phyloP scores from a whole-genome alignment of 202 grass and related monocot genomes.

The Zizania palustris region DNA sequence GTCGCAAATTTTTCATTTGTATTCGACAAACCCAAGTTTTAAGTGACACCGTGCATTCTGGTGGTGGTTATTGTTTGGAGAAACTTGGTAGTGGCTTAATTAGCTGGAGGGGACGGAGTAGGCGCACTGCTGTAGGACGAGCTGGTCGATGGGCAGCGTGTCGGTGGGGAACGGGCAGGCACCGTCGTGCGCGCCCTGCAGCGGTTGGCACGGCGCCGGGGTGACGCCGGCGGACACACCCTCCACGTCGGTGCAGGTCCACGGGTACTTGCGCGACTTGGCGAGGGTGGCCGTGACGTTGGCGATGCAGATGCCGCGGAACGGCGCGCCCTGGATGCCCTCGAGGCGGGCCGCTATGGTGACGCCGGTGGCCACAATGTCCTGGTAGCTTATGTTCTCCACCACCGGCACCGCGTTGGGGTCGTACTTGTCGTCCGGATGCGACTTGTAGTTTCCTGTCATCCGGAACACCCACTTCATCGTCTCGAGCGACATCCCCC shows the following conservation, averaged over 20 bases:
- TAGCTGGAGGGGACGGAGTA: constrained; percentile 38
- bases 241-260: too few species aligned
- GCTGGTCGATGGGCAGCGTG: constrained; percentile 51
- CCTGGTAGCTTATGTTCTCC: constrained; percentile 69
- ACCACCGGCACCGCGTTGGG: constrained; percentile 63
- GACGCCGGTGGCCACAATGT: constrained; percentile 68
- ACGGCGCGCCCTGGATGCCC: constrained; percentile 67
- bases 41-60: too few species aligned
- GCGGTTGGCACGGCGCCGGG: too few species aligned
- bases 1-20: too few species aligned
- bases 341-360: constrained; percentile 59
- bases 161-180: constrained; percentile 67
- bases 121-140: constrained; percentile 57
- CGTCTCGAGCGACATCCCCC: constrained; percentile 55
- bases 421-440: constrained; percentile 70
- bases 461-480: constrained; percentile 98
- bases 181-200: constrained; percentile 42
- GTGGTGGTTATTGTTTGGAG: too few species aligned
- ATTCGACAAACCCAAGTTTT: too few species aligned
- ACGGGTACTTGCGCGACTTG: too few species aligned
- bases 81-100: too few species aligned
- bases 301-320: too few species aligned
- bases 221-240: too few species aligned
- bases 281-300: too few species aligned
- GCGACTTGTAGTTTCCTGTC: constrained; percentile 79